phyloP scores from a whole-genome alignment of 805 yeast genomes.

The Barnettozyma wickerhamii region DNA sequence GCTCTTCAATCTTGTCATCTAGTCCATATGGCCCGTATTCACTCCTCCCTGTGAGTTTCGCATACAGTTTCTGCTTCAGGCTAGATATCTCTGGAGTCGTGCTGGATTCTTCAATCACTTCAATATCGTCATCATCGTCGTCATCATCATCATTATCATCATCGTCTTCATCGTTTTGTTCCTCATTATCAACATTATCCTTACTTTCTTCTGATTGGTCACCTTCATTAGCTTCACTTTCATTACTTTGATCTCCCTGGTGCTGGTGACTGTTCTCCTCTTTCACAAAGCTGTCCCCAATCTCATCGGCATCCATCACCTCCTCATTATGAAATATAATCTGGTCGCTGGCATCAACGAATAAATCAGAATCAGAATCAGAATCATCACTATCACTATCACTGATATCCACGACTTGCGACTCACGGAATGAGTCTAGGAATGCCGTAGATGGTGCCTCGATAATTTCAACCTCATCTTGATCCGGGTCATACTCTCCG shows the following conservation, averaged over 20 bases:
- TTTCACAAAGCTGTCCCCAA: constrained; percentile 10
- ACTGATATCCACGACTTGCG: constrained; percentile 22
- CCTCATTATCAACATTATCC: background rate
- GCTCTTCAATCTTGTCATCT: constrained; percentile 38
- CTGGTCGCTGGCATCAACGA: constrained; percentile 4
- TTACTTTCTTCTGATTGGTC: background rate
- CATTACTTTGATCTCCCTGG: constrained; percentile 11
- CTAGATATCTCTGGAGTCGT: background rate
- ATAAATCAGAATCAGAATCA: constrained; percentile 8
- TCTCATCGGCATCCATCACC: background rate
- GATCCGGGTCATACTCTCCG: too few species aligned
- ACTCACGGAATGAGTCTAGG: background rate
- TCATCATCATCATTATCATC: background rate
- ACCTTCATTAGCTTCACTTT: background rate
- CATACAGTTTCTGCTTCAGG: constrained; percentile 18
- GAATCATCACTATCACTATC: constrained; percentile 35
- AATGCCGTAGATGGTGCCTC: background rate
- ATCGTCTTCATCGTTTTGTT: background rate
- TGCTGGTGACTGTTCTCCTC: too few species aligned
- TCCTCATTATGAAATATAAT: background rate
- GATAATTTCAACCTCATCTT: constrained; percentile 28
- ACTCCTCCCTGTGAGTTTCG: constrained; percentile 25
- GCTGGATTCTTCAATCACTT: background rate
- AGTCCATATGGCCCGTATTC: constrained; percentile 29
- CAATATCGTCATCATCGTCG: constrained; percentile 5